Conservation (phyloP, 2,329 filamentous ascomycete species). For the Colletotrichum orbiculare region DNA sequence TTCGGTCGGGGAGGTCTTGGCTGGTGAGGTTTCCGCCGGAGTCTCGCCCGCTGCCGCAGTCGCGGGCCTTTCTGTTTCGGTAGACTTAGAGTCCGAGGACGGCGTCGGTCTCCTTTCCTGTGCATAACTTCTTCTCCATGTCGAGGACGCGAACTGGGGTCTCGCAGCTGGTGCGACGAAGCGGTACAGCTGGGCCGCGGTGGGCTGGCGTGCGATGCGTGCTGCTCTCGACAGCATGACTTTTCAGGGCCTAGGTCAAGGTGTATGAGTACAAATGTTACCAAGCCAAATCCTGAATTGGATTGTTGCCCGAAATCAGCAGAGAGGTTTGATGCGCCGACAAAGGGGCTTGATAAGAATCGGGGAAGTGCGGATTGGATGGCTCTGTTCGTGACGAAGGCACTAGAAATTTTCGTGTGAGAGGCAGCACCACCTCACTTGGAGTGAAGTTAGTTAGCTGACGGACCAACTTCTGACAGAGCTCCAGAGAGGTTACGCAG, state of each 20-base stretch:
- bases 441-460: neutral
- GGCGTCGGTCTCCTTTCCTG: constrained; percentile 30
- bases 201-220: constrained; percentile 37
- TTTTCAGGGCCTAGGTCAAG: constrained; percentile 24
- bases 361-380: constrained; percentile 17
- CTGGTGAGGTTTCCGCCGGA: constrained; percentile 19
- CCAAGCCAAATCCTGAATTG: neutral
- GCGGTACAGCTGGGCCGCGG: constrained; percentile 36
- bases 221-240: constrained; percentile 40
- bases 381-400: constrained; percentile 32
- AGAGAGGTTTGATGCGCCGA: constrained; percentile 11
- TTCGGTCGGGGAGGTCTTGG: constrained; percentile 19
- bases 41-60: constrained; percentile 16
- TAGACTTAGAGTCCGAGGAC: constrained; percentile 19
- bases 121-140: constrained; percentile 35
- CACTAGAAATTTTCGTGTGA: constrained; percentile 34
- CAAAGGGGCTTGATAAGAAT: constrained; percentile 4
- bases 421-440: constrained; percentile 24
- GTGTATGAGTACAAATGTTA: neutral
- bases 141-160: constrained; percentile 28
- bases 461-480: constrained; percentile 4
- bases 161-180: constrained; percentile 34
- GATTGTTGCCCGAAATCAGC: neutral
- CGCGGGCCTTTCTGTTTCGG: constrained; percentile 22
- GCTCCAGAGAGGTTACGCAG: constrained; percentile 5